Evolutionary conservation across 2,329 filamentous ascomycete species (phyloP).

Genomic region (Apiospora pterosperma): DNA sequence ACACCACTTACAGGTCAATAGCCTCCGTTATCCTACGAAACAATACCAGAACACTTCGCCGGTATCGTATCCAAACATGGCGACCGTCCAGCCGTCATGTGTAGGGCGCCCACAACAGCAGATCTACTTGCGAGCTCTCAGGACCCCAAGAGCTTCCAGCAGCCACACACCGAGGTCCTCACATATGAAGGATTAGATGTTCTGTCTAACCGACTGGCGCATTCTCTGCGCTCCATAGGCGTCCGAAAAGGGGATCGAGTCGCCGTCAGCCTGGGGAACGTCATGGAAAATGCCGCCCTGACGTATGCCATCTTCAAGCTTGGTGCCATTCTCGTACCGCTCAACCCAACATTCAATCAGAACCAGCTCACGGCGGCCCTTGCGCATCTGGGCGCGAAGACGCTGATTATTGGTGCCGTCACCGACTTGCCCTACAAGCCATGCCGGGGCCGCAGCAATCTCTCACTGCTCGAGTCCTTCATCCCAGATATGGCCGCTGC

Average conservation of each 20-base stretch:
- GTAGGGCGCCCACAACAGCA: slow-evolving; percentile 37
- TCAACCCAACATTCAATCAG: slow-evolving; percentile 87
- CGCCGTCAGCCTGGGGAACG: slow-evolving; percentile 83
- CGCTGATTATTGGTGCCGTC: slow-evolving; percentile 82
- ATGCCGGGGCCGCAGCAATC: slow-evolving; percentile 50
- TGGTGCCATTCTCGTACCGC: slow-evolving; percentile 87
- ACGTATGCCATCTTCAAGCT: slow-evolving; percentile 93
- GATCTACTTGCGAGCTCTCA: slow-evolving; percentile 7
- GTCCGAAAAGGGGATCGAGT: slow-evolving; percentile 82
- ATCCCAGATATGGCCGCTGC: slow-evolving; percentile 36
- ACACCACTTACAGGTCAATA: slow-evolving; percentile 25
- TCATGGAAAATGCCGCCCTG: slow-evolving; percentile 75
- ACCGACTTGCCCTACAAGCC: slow-evolving; percentile 74
- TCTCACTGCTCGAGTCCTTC: slow-evolving; percentile 42
- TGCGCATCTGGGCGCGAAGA: slow-evolving; percentile 66
- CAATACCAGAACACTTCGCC: slow-evolving; percentile 70
- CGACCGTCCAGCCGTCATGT: slow-evolving; percentile 58
- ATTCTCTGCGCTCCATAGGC: slow-evolving; percentile 65
- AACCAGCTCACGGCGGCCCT: slow-evolving; percentile 76
- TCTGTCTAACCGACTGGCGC: slow-evolving; percentile 72
- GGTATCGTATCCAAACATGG: slow-evolving; percentile 61
- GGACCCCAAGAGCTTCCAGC: background rate
- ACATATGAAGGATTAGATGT: slow-evolving; percentile 75
- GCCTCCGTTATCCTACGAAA: slow-evolving; percentile 65
- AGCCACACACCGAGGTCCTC: slow-evolving; percentile 60